These are phyloP conservation scores for Myxozyma geophila DNA, from an alignment of 805 yeast species.

Conservation along the genomic window DNA sequence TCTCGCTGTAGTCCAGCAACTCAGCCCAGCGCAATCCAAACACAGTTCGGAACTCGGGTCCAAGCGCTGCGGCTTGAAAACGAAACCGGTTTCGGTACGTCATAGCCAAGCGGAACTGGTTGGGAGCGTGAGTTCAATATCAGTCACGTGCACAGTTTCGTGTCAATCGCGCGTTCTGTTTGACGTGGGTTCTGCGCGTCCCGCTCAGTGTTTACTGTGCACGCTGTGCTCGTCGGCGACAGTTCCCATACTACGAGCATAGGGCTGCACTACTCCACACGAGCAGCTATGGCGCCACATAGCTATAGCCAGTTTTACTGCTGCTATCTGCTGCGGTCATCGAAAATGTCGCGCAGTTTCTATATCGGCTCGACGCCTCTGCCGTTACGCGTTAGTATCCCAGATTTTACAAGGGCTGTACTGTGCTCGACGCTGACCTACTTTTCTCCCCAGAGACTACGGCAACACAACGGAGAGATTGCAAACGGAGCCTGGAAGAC, in stretches of 20 bases:
- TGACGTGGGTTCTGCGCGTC: not conserved
- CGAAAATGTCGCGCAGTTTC: slow-evolving; percentile 60
- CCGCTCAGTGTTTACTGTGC: not conserved
- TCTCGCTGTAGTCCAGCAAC: no score
- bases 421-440: slow-evolving; percentile 6
- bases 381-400: slow-evolving; percentile 54
- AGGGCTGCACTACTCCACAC: not conserved
- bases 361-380: slow-evolving; percentile 85
- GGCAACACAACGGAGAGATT: slow-evolving; percentile 80
- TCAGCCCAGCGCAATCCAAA: no score
- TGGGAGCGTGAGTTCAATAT: not conserved
- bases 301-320: slow-evolving; percentile 56
- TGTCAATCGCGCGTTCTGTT: not conserved
- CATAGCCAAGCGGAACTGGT: not conserved
- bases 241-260: not conserved
- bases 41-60: not conserved
- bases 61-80: not conserved
- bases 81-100: not conserved
- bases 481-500: slow-evolving; percentile 76
- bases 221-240: not conserved
- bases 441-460: slow-evolving; percentile 50
- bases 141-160: not conserved
- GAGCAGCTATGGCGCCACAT: slow-evolving; percentile 10
- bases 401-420: not conserved
- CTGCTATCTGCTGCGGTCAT: slow-evolving; percentile 69